A percentile compares a stretch with the other conserved stretches of the same genome.
phyloP scores from a whole-genome alignment of 129 eudicot genomes.

The Pulicaria dysenterica region DNA sequence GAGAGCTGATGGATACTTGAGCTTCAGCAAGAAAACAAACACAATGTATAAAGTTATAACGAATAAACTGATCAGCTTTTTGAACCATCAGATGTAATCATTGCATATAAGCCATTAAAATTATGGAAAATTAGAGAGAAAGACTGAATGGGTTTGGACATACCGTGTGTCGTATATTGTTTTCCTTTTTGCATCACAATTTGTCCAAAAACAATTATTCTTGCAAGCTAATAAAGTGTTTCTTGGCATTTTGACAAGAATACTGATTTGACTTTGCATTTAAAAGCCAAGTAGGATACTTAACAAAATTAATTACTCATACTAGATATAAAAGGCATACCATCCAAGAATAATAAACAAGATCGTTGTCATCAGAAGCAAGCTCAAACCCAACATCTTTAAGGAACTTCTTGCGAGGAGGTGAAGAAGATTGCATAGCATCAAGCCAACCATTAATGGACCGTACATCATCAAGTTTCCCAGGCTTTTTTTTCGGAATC shows the following conservation, averaged over 20 bases:
- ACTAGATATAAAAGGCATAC: conserved; percentile 35
- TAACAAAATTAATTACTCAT: not conserved
- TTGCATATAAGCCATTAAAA: not conserved
- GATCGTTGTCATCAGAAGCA: conserved; percentile 59
- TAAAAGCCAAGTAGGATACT: not conserved
- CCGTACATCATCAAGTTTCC: conserved; percentile 64
- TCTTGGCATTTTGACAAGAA: not conserved
- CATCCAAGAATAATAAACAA: conserved; percentile 67
- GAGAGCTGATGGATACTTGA: conserved; percentile 80
- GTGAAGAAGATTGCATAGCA: conserved; percentile 86
- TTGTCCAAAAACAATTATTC: not conserved
- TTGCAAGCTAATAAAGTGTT: too few species aligned
- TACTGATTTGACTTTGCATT: conserved; percentile 13
- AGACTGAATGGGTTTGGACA: not conserved
- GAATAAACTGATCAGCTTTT: not conserved
- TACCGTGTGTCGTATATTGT: not conserved
- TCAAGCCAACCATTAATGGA: conserved; percentile 78
- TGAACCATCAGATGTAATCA: not conserved
- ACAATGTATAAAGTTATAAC: not conserved
- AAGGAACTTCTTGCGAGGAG: conserved; percentile 62
- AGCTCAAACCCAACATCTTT: conserved; percentile 51
- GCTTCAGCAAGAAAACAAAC: conserved; percentile 36
- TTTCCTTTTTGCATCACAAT: not conserved
- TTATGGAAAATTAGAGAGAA: not conserved
- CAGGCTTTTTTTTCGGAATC: conserved; percentile 60